Percentiles rank a stretch among this genome's conserved stretches.
Evolutionary conservation across 441 rosid species (phyloP).

Genomic region (Jatropha multifida): DNA sequence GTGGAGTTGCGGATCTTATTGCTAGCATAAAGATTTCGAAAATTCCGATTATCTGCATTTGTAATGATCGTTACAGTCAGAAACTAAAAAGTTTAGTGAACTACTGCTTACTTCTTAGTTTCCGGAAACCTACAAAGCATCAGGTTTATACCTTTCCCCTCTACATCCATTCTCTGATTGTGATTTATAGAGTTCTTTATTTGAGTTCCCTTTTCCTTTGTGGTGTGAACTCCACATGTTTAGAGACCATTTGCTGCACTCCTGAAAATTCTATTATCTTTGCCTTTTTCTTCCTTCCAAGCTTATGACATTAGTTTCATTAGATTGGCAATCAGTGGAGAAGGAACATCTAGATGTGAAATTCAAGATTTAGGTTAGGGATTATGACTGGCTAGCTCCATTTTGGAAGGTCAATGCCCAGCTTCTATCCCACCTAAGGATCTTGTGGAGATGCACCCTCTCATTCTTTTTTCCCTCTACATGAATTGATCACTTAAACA

Average conservation of each 20-base stretch:
- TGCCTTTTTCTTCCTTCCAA: not conserved
- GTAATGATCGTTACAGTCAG: constrained; percentile 97
- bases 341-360: not conserved
- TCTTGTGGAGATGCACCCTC: not conserved
- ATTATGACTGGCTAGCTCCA: not conserved
- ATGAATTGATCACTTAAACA: too few species aligned
- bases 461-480: too few species aligned
- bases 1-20: constrained; percentile 96
- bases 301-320: not conserved
- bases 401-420: not conserved
- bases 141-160: constrained; percentile 50
- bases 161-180: constrained; percentile 3
- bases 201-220: constrained; percentile 4
- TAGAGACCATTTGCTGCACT: not conserved
- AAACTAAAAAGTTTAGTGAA: constrained; percentile 90
- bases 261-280: not conserved
- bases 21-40: constrained; percentile 93
- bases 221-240: not conserved
- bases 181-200: not conserved
- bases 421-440: not conserved
- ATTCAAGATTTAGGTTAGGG: not conserved
- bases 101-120: constrained; percentile 79
- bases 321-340: not conserved
- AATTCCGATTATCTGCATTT: constrained; percentile 93
- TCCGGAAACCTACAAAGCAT: constrained; percentile 93